Base-by-base conservation (phyloP, 1,284 basidiomycete genomes). In the Cystobasidium pallidum region DNA sequence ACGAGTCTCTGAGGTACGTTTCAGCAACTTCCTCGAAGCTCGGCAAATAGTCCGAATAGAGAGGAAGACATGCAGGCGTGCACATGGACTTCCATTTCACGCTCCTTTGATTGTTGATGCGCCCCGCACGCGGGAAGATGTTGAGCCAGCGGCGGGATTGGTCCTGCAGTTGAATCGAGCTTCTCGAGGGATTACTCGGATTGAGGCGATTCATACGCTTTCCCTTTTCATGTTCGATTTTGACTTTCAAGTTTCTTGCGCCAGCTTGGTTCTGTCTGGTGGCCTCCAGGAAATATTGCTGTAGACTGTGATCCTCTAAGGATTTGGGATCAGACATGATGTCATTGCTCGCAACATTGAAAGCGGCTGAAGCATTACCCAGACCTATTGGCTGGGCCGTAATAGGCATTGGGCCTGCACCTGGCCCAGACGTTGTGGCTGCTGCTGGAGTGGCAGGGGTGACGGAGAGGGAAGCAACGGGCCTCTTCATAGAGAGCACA, bases 81-180 rank as follows among this genome's bases (percentile, higher is more conserved):
- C 89, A 85, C 80, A 94, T 87, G 17, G 89, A 89, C 74, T 88
- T 88, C 95, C 95, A 99, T 79, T 98, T 97, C 81, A 95, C 88
- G 36, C 72, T 73, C 2, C 76, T 26, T 19, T 75, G 73, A 70
- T 77, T 63, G 51, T 75, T 76, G 70, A 75, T 52, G 17, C 68
- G 43, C 32, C 74, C 68, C 6, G 76, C 75, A 6, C 74, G 43
- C 6, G 76, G 70, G 34, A 78, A 74, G 32, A 79, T 77, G n/a
- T 74, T 74, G 30, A 72, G 71, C 78, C 77, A 78, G 41, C 77
- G 63, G 45, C 75, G 72, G n/a, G 61, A 55, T 34, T 73, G 72
- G 13, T 63, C 47, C 21, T 51, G 57, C 4, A 64, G 49, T 36
- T 70, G 49, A 30, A 30, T 49, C 32, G 47, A 71, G 66, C 66